These are phyloP conservation scores for Aspergillus ibericus DNA, from an alignment of 2,329 filamentous ascomycete genomes.

Conservation along the genomic window DNA sequence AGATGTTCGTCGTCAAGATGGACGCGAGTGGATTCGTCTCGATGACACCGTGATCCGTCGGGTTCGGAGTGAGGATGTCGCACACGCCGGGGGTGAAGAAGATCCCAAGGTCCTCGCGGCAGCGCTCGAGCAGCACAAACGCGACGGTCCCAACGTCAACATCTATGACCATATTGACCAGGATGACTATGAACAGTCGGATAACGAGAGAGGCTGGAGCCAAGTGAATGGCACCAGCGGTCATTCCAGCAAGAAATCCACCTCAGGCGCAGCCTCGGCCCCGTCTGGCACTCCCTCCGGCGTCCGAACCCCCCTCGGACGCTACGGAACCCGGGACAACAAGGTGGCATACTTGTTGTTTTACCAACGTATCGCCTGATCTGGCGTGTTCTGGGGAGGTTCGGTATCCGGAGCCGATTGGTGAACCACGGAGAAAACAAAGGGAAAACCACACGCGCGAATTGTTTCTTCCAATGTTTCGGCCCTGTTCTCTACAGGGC, in stretches of 20 bases:
- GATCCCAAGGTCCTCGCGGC: conserved; percentile 67
- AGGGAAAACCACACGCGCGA: neutral
- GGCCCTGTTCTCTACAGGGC: neutral
- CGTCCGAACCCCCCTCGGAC: conserved; percentile 55
- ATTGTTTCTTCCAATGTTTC: neutral
- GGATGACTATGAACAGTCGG: conserved; percentile 66
- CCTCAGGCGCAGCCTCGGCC: conserved; percentile 56
- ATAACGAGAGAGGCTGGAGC: conserved; percentile 70
- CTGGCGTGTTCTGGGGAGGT: neutral
- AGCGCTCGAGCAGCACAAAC: conserved; percentile 67
- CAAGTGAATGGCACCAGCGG: conserved; percentile 68
- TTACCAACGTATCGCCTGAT: conserved; percentile 70
- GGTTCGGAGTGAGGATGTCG: conserved; percentile 83
- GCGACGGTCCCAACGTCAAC: conserved; percentile 58
- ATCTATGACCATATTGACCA: conserved; percentile 69
- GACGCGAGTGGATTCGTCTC: conserved; percentile 91
- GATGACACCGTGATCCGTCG: conserved; percentile 90
- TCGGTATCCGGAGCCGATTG: neutral
- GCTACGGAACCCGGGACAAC: conserved; percentile 75
- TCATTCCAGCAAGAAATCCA: conserved; percentile 68
- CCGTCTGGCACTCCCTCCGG: conserved; percentile 56
- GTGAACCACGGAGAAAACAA: neutral
- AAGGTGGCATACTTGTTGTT: conserved; percentile 97
- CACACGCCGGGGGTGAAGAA: conserved; percentile 79
- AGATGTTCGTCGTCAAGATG: conserved; percentile 92